Base-by-base conservation (phyloP, 345 rosid species). In the Euphorbia lathyris region DNA sequence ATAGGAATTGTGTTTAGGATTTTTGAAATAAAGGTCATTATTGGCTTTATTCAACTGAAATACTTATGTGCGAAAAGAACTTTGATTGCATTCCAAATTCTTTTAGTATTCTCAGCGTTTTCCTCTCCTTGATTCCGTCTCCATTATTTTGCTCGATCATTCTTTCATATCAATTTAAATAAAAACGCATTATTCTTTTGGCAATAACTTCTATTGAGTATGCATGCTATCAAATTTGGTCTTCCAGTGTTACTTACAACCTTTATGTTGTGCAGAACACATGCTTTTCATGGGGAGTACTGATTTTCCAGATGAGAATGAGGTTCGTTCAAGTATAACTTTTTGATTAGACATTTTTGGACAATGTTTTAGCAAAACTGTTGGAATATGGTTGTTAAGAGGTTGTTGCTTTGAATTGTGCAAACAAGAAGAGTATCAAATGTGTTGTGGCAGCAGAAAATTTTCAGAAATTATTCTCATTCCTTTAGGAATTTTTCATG, bases 221-320 rank as follows among this genome's bases (percentile, higher is more conserved):
- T 57, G 42, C 29, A 55, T 57, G 42, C 19, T 55, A 9, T 56
- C 59, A 17, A 27, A 16, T 25, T 65, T 47, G 67, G 17, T 48
- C 3, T 14, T 47, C 23, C 8, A 50, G 27, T 30, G 30, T 58
- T 59, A n/a, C 61, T 72, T 58, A 47, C n/a, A 17, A 38, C 6
- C 7, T 74, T 40, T 65, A 47, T 65, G 29, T 72, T 68, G 8
- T 71, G 71, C 84, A 92, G 97, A 95, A 70, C 99, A 95, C 86
- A 95, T 95, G 99, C 91, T 95, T n/a, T 95, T 92, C 86, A 92
- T 95, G 98, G 98, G 99, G 65, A 95, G 99, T 79, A 69, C 82
- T 8, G 93, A 85, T 51, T 95, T 90, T 79, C 97, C 97, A 3
- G 97, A 95, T 64, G 99, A 95, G 73, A 95, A 95, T 73, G 99